Percentiles rank a stretch among this genome's conserved stretches.
Conservation (phyloP, 2,329 filamentous ascomycete genomes). For the Grosmannia huntii region DNA sequence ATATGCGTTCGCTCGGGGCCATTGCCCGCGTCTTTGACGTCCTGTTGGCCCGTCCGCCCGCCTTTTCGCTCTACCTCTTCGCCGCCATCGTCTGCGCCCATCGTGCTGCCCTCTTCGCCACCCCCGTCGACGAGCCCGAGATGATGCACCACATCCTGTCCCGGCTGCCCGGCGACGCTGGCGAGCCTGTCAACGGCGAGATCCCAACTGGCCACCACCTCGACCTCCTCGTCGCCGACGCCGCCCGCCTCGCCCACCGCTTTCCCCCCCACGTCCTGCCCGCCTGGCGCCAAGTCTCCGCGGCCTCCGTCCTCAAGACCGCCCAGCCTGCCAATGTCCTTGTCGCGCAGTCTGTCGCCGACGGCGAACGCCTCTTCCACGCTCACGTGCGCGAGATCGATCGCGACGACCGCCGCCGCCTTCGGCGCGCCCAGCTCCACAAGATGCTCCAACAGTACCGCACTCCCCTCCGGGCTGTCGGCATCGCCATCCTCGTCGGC, state of each 20-base stretch:
- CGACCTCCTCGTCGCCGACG: conserved; percentile 58
- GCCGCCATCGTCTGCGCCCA: conserved; percentile 75
- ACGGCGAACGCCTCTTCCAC: conserved; percentile 57
- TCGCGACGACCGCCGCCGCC: conserved; percentile 46
- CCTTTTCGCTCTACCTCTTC: conserved; percentile 83
- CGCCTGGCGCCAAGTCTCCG: conserved; percentile 61
- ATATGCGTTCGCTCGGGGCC: conserved; percentile 78
- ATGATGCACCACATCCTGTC: conserved; percentile 84
- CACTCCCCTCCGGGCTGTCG: conserved; percentile 47
- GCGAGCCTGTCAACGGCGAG: conserved; percentile 53
- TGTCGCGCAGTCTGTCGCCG: conserved; percentile 43
- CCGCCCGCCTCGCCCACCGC: conserved; percentile 47
- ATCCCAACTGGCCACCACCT: conserved; percentile 40
- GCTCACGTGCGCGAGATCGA: conserved; percentile 61
- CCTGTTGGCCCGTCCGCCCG: conserved; percentile 74
- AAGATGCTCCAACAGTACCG: conserved; percentile 47
- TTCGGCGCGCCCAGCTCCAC: conserved; percentile 27
- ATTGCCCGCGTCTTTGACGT: conserved; percentile 91
- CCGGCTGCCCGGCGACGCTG: conserved; percentile 54
- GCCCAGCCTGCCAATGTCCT: conserved; percentile 35
- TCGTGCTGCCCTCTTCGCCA: conserved; percentile 71
- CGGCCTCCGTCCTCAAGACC: conserved; percentile 74
- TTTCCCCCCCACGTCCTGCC: conserved; percentile 62
- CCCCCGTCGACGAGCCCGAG: conserved; percentile 72
- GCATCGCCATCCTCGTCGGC: conserved; percentile 53